Conservation (phyloP, 768 basidiomycete species). For the Leccinum ochraceum region DNA sequence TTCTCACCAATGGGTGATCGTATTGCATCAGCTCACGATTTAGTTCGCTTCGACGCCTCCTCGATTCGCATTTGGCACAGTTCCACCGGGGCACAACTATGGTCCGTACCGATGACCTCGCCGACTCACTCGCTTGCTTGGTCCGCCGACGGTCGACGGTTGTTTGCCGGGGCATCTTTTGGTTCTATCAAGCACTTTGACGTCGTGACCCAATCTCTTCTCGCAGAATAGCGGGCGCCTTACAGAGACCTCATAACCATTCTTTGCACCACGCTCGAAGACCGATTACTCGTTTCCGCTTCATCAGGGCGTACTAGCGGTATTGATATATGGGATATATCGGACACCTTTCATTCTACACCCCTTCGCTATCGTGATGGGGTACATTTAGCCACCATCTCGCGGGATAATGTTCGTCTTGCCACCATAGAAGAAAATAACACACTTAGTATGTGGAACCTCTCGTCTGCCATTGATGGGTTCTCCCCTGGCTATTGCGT, state of each 20-base stretch:
- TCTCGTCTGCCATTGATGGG: not conserved
- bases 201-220: not conserved
- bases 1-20: constrained; percentile 16
- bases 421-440: not conserved
- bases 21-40: constrained; percentile 6
- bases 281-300: constrained; percentile 6
- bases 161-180: constrained; percentile 11
- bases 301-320: not conserved
- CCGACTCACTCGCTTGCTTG: constrained; percentile 16
- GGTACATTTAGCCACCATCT: not conserved
- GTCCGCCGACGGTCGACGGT: constrained; percentile 14
- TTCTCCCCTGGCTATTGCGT: constrained; percentile 6
- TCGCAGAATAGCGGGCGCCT: not conserved
- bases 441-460: not conserved
- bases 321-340: constrained; percentile 19
- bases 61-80: constrained; percentile 17
- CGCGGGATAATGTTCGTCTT: constrained; percentile 7
- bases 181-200: constrained; percentile 16
- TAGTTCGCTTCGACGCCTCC: not conserved
- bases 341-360: not conserved
- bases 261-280: constrained; percentile 4
- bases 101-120: not conserved
- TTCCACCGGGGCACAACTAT: constrained; percentile 6
- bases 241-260: constrained; percentile 8
- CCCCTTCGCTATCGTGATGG: constrained; percentile 5